Evolutionary conservation across 768 basidiomycete genomes (phyloP).

Genomic region (Chlorophyllum brunneum): DNA sequence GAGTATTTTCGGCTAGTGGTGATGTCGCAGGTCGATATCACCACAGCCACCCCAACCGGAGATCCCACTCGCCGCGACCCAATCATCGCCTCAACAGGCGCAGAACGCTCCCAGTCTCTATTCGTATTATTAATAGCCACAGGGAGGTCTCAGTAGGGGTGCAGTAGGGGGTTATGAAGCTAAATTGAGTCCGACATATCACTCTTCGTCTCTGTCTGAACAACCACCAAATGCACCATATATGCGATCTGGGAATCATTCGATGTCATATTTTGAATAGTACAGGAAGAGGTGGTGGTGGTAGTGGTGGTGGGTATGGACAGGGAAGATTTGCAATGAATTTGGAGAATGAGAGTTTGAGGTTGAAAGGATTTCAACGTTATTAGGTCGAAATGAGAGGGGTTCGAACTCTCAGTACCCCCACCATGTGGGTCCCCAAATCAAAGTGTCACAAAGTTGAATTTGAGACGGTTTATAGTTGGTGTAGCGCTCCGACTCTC

Average conservation of each 20-base stretch:
- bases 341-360: no score
- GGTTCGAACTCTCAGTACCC: no score
- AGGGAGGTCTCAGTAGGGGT: neutral
- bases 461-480: neutral
- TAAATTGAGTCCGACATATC: neutral
- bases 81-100: no score
- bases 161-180: neutral
- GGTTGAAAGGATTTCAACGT: no score
- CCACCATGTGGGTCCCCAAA: neutral
- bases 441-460: no score
- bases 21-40: no score
- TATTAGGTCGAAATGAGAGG: no score
- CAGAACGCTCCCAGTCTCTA: neutral
- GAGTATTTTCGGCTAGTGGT: no score
- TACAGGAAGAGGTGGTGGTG: constrained; percentile 43
- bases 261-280: constrained; percentile 12
- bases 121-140: neutral
- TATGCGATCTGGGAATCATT: neutral
- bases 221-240: constrained; percentile 14
- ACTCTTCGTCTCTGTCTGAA: neutral
- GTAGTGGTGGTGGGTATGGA: neutral
- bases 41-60: neutral
- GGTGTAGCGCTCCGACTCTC: neutral
- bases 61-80: neutral
- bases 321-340: constrained; percentile 8